A percentile compares a stretch with the other conserved stretches of the same genome.
Conservation (phyloP, 768 basidiomycete genomes). For the Suillus luteus region DNA sequence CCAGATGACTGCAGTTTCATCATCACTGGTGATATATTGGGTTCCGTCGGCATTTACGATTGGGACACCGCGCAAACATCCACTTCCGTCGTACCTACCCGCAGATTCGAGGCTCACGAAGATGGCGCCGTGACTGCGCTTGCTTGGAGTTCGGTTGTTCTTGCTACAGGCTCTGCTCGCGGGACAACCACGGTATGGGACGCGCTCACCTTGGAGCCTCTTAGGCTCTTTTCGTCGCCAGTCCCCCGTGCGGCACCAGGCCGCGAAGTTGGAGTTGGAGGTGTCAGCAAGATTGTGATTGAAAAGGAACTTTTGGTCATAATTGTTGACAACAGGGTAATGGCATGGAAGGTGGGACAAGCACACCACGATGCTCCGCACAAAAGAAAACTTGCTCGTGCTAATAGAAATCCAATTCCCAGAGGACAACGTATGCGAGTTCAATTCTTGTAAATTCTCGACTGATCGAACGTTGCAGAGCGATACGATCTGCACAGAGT, state of each 20-base stretch:
- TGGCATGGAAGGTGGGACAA: conserved; percentile 68
- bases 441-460: not conserved
- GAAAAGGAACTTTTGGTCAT: conserved; percentile 57
- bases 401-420: conserved; percentile 29
- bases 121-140: conserved; percentile 68
- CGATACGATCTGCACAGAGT: conserved; percentile 63
- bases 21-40: conserved; percentile 64
- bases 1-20: conserved; percentile 52
- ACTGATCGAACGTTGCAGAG: conserved; percentile 40
- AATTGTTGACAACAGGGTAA: conserved; percentile 58
- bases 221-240: conserved; percentile 58
- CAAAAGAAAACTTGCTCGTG: conserved; percentile 34
- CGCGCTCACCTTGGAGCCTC: conserved; percentile 56
- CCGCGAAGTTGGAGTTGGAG: conserved; percentile 41
- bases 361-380: conserved; percentile 32
- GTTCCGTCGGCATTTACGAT: conserved; percentile 63
- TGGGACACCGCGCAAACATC: conserved; percentile 35
- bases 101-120: conserved; percentile 62
- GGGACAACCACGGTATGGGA: conserved; percentile 69
- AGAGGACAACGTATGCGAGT: conserved; percentile 50
- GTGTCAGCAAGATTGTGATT: conserved; percentile 59
- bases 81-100: conserved; percentile 35
- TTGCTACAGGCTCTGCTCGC: conserved; percentile 65
- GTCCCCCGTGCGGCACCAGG: conserved; percentile 37
- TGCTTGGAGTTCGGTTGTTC: conserved; percentile 56